Percentiles rank a stretch among this genome's conserved stretches.
Conservation (phyloP, 1,139 yeast genomes). For the Pichia sp. region DNA sequence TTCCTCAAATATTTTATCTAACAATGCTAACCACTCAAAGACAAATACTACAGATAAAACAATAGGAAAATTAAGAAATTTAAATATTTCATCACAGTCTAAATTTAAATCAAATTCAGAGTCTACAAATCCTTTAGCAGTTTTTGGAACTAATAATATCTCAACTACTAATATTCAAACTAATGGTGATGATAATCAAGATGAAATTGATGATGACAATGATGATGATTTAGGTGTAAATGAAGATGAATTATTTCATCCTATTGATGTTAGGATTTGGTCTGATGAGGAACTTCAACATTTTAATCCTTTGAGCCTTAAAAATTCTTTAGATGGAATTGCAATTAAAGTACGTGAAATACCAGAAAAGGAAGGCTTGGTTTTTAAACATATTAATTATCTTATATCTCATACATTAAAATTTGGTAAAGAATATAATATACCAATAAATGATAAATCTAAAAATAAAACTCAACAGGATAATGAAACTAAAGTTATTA, state of each 20-base stretch:
- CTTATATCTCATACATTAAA: slow-evolving; percentile 52
- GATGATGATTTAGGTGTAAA: no score
- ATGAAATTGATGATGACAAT: slow-evolving; percentile 8
- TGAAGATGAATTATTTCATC: slow-evolving; percentile 15
- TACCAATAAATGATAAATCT: slow-evolving; percentile 27
- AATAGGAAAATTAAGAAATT: not conserved
- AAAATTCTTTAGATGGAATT: slow-evolving; percentile 37
- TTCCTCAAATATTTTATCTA: slow-evolving; percentile 34
- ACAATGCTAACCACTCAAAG: not conserved
- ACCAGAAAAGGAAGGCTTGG: slow-evolving; percentile 83
- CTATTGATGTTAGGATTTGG: slow-evolving; percentile 26
- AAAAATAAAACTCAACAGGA: slow-evolving; percentile 20
- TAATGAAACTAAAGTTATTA: slow-evolving; percentile 49
- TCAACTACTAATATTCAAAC: not conserved
- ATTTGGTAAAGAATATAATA: slow-evolving; percentile 39
- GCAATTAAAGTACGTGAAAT: slow-evolving; percentile 64
- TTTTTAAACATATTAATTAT: slow-evolving; percentile 87
- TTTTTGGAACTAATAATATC: not conserved
- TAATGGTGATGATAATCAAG: not conserved
- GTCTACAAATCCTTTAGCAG: not conserved
- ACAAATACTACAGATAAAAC: not conserved
- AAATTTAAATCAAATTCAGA: no score
- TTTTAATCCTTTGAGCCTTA: slow-evolving; percentile 45
- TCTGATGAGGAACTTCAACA: slow-evolving; percentile 32
- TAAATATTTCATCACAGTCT: not conserved